Evolutionary conservation across 441 rosid species (phyloP), one percentile per base, ranked within the genome.

Genomic region (Arabidopsis hybrid): DNA sequence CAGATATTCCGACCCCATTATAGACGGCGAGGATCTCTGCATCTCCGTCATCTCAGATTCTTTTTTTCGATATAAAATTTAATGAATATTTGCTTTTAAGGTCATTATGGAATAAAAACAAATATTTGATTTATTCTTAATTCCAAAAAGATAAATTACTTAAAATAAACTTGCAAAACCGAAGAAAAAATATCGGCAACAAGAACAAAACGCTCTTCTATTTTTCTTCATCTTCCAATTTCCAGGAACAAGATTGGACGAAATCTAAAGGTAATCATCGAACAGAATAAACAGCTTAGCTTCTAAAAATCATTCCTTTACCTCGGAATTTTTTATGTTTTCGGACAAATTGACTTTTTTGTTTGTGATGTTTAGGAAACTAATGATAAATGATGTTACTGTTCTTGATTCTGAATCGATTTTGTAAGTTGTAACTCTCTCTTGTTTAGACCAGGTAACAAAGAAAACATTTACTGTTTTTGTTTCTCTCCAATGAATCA

Each of bases 11-110:
- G 36, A 64, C 36, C 64, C 77, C 77, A 77, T 51, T 17, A 26
- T 72, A 46, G 69, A 67, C 80, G 77, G 80, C 46, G 60, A 52
- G 39, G 77, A 77, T 77, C 80, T 77, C 49, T 35, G 59, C 60
- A 53, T 77, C 77, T 72, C 43, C 73, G 73, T 72, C 73, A 66
- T 60, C 63, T 65, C 70, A 67, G 73, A 77, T 77, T 72, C 77
- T 71, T 66, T 65, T 66, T 71, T 45, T 32, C 7, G 0, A 18
- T 60, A 60, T 42, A 57, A 71, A 17, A 42, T 55, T 11, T 40
- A 52, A 53, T 55, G 10, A 10, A 29, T 11, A 10, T 32, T 21
- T 58, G 39, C 55, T 57, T 71, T 65, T 7, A 42, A 38, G 51
- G 29, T 67, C 67, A 35, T 69, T 55, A 39, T 56, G 56, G 80